A percentile compares a stretch with the other conserved stretches of the same genome.
Conservation (phyloP, 768 basidiomycete genomes). For the Saitozyma podzolica region DNA sequence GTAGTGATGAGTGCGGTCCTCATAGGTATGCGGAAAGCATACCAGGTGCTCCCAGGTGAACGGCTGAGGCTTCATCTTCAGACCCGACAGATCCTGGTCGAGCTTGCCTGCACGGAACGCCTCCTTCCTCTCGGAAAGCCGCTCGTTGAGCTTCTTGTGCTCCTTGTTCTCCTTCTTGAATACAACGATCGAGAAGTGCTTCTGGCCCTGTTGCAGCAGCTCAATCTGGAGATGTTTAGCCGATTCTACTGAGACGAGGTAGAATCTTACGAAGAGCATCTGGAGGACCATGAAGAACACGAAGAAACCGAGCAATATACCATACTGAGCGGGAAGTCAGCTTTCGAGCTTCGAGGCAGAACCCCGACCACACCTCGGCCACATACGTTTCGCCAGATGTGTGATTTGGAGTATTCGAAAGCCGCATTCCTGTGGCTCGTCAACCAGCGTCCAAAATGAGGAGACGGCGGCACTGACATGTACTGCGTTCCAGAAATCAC, state of each 20-base stretch:
- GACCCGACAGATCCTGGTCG: conserved; percentile 56
- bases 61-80: conserved; percentile 55
- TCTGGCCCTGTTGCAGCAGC: conserved; percentile 34
- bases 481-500: conserved; percentile 65
- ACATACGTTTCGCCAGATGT: conserved; percentile 50
- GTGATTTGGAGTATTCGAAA: conserved; percentile 53
- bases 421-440: conserved; percentile 42
- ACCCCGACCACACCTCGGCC: not conserved
- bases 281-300: conserved; percentile 70
- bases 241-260: not conserved
- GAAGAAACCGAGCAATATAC: conserved; percentile 71
- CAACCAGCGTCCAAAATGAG: too few relatives aligned
- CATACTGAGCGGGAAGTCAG: conserved; percentile 62
- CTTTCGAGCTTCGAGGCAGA: conserved; percentile 40
- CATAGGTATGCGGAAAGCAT: not conserved
- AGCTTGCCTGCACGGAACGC: conserved; percentile 51
- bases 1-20: not conserved
- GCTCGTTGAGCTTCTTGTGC: conserved; percentile 55
- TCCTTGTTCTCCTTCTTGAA: conserved; percentile 64
- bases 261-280: conserved; percentile 58
- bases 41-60: conserved; percentile 71
- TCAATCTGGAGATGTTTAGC: conserved; percentile 24
- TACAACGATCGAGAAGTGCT: conserved; percentile 56
- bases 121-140: conserved; percentile 58
- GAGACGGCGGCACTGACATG: conserved; percentile 46